Percentiles rank a stretch among this genome's conserved stretches.
Conservation (phyloP, 345 rosid species). For the Laguncularia racemosa region DNA sequence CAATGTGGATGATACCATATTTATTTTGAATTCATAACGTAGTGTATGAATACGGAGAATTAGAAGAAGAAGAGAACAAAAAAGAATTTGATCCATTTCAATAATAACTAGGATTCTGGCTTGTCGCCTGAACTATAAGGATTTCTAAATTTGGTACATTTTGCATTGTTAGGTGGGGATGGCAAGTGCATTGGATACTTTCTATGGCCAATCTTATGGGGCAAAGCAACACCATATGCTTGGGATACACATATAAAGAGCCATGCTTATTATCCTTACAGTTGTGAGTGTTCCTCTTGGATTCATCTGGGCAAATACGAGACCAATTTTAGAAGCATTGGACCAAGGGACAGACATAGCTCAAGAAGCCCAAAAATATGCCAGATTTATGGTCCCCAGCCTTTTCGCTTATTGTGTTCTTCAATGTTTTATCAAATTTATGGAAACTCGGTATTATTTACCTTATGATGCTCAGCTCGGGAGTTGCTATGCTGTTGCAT, state of each 20-base stretch:
- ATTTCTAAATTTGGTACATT: too few species aligned
- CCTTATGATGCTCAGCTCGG: slow-evolving; percentile 35
- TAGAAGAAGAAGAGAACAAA: too few species aligned
- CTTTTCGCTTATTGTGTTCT: slow-evolving; percentile 34
- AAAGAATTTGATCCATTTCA: too few species aligned
- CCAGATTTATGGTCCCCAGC: slow-evolving; percentile 34
- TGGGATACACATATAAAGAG: slow-evolving; percentile 19
- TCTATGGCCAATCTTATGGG: slow-evolving; percentile 34
- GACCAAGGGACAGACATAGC: slow-evolving; percentile 28
- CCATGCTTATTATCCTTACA: slow-evolving; percentile 16
- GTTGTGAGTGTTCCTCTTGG: slow-evolving; percentile 15
- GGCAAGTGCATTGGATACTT: slow-evolving; percentile 37
- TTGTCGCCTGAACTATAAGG: too few species aligned
- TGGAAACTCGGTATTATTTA: slow-evolving; percentile 44
- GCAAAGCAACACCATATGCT: slow-evolving; percentile 25
- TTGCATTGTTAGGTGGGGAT: slow-evolving; percentile 35
- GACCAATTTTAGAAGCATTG: neutral
- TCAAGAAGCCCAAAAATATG: slow-evolving; percentile 31
- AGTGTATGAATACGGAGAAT: too few species aligned
- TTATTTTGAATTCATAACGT: too few species aligned
- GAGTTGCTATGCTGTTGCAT: slow-evolving; percentile 31
- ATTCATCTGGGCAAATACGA: slow-evolving; percentile 13
- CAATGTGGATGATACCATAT: too few species aligned
- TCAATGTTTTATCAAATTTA: slow-evolving; percentile 34
- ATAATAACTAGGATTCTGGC: too few species aligned